Conservation (phyloP, 23 red algal genomes). For the Gracilaria gracilis region DNA sequence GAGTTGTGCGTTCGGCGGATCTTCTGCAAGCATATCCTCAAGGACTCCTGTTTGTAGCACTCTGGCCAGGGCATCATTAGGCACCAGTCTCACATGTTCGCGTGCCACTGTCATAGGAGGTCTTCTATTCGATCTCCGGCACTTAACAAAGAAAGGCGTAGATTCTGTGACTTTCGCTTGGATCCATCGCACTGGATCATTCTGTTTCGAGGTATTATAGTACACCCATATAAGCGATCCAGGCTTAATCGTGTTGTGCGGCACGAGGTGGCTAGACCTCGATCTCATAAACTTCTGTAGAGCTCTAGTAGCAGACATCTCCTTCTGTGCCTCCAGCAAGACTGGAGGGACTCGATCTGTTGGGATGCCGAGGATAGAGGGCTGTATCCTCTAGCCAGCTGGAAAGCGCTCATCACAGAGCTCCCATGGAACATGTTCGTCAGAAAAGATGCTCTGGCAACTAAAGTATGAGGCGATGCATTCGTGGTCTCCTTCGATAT, state of each 20-base stretch:
- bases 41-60: too few species aligned
- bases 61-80: background rate
- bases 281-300: slow-evolving; percentile 46
- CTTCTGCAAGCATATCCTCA: slow-evolving; percentile 39
- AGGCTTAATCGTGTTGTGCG: slow-evolving; percentile 12
- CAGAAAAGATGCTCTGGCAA: too few species aligned
- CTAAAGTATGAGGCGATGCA: too few species aligned
- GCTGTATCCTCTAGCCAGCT: slow-evolving; percentile 17
- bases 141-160: slow-evolving; percentile 28
- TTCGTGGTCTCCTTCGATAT: slow-evolving; percentile 22
- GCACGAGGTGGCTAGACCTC: background rate
- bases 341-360: slow-evolving; percentile 13
- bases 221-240: slow-evolving; percentile 46
- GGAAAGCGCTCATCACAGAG: too few species aligned
- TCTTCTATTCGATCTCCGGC: too few species aligned
- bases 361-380: slow-evolving; percentile 48
- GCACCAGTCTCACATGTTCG: slow-evolving; percentile 21
- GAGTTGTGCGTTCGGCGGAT: background rate
- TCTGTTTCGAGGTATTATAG: slow-evolving; percentile 57
- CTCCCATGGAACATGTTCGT: too few species aligned
- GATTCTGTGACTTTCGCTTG: slow-evolving; percentile 7
- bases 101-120: slow-evolving; percentile 38
- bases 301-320: slow-evolving; percentile 11
- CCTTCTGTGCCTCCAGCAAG: slow-evolving; percentile 46
- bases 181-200: slow-evolving; percentile 44